Percentiles rank a stretch among this genome's conserved stretches.
phyloP scores from a whole-genome alignment of 495 filamentous ascomycete genomes.

The Penicillium ochrochloron region DNA sequence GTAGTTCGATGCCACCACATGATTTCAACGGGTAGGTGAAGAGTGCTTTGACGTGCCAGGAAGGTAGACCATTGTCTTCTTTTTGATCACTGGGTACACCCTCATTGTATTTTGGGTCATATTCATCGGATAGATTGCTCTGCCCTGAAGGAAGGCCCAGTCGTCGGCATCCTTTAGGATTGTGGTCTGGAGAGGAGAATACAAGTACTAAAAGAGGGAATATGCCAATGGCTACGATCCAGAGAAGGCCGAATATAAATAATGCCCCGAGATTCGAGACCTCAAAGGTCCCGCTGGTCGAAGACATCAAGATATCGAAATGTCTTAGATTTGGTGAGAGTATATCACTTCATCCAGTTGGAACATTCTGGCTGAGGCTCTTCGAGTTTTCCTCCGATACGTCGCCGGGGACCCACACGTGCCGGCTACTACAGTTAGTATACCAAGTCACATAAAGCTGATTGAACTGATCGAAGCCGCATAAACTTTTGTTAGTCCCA shows the following conservation, averaged over 20 bases:
- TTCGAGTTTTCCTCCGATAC: constrained; percentile 5
- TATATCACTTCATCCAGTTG: not conserved
- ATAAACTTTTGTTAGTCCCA: too few relatives aligned
- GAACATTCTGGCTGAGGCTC: not conserved
- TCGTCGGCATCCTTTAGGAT: constrained; percentile 41
- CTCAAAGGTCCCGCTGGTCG: not conserved
- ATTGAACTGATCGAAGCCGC: too few relatives aligned
- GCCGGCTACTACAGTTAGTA: too few relatives aligned
- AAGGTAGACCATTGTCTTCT: constrained; percentile 25
- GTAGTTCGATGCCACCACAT: constrained; percentile 78
- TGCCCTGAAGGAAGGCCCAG: constrained; percentile 36
- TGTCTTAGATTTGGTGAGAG: not conserved
- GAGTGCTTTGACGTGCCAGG: constrained; percentile 74
- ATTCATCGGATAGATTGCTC: constrained; percentile 48
- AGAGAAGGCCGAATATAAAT: constrained; percentile 9
- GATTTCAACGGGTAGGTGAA: constrained; percentile 91
- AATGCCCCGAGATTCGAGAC: not conserved
- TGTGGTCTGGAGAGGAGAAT: not conserved
- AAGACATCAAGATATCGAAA: not conserved
- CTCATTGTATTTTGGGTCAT: constrained; percentile 38
- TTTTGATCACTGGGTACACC: constrained; percentile 25
- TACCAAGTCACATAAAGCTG: too few relatives aligned
- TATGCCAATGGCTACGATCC: constrained; percentile 6
- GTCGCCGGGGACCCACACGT: not conserved
- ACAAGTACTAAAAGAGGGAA: constrained; percentile 9